A percentile compares a stretch with the other conserved stretches of the same genome.
Evolutionary conservation across 148 eudicot genomes (phyloP).

Genomic region (Rhododendron henanense): DNA sequence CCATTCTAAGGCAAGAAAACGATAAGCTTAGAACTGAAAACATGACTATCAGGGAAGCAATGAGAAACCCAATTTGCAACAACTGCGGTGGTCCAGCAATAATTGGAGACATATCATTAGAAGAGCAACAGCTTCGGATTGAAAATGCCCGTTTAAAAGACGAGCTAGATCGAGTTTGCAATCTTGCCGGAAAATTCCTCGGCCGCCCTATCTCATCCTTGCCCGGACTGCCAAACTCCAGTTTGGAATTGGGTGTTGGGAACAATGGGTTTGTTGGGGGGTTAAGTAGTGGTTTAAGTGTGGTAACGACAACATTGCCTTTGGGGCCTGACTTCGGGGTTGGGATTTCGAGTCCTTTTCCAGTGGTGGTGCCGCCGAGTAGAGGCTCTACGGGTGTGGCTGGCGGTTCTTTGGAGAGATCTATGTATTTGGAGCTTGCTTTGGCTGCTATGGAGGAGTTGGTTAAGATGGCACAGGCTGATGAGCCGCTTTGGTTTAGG

Average conservation of each 20-base stretch:
- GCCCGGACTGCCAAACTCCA: constrained; percentile 60
- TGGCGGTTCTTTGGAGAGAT: constrained; percentile 64
- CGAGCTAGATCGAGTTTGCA: constrained; percentile 73
- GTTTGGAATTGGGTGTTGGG: constrained; percentile 79
- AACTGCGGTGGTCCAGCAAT: constrained; percentile 93
- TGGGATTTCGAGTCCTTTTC: constrained; percentile 48
- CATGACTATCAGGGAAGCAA: constrained; percentile 83
- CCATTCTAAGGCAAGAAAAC: constrained; percentile 86
- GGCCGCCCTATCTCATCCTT: constrained; percentile 64
- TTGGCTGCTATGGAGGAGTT: constrained; percentile 90
- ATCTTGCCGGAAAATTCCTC: constrained; percentile 70
- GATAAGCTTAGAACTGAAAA: constrained; percentile 87
- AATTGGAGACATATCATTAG: constrained; percentile 78
- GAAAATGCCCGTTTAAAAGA: constrained; percentile 80
- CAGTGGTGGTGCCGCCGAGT: constrained; percentile 40
- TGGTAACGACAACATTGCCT: constrained; percentile 34
- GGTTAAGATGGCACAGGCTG: constrained; percentile 72
- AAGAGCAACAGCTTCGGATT: constrained; percentile 87
- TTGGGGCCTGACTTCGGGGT: constrained; percentile 51
- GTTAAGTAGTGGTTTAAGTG: constrained; percentile 25
- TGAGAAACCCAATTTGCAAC: constrained; percentile 88
- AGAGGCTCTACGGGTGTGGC: constrained; percentile 26
- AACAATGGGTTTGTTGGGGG: constrained; percentile 45
- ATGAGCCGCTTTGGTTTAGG: constrained; percentile 87
- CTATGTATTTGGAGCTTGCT: constrained; percentile 90